Percentiles rank a stretch among this genome's conserved stretches.
Conservation (phyloP, 805 yeast species). For the Kodamaea lidongshanica region DNA sequence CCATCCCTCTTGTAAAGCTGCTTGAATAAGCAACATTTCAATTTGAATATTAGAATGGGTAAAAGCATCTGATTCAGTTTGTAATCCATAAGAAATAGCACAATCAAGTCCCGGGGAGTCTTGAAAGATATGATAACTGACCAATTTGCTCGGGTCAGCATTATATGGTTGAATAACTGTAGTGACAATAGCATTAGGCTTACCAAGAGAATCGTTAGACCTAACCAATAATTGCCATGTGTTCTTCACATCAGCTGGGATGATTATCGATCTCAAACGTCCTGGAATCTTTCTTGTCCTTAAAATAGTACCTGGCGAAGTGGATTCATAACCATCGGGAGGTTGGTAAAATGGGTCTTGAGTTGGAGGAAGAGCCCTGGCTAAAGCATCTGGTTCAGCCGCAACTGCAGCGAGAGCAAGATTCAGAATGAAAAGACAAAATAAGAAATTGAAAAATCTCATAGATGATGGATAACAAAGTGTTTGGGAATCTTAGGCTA, state of each 20-base stretch:
- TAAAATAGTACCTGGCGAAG: constrained; percentile 12
- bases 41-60: constrained; percentile 7
- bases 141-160: constrained; percentile 20
- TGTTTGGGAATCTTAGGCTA: no score
- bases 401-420: no score
- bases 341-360: constrained; percentile 14
- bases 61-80: constrained; percentile 9
- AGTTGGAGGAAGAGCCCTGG: constrained; percentile 5
- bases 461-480: no score
- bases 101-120: constrained; percentile 24
- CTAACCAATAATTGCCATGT: constrained; percentile 13
- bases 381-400: background rate
- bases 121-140: constrained; percentile 25
- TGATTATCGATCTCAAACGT: constrained; percentile 10
- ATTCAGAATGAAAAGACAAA: no score
- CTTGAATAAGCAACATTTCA: constrained; percentile 12
- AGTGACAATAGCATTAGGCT: constrained; percentile 20
- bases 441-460: background rate
- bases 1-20: constrained; percentile 16
- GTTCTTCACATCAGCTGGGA: constrained; percentile 10
- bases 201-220: constrained; percentile 18
- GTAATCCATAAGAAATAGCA: constrained; percentile 21
- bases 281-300: constrained; percentile 10
- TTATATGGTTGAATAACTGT: constrained; percentile 27
- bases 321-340: constrained; percentile 13